Base-by-base conservation (phyloP, 78 protist genomes). In the Fonticula alba region DNA sequence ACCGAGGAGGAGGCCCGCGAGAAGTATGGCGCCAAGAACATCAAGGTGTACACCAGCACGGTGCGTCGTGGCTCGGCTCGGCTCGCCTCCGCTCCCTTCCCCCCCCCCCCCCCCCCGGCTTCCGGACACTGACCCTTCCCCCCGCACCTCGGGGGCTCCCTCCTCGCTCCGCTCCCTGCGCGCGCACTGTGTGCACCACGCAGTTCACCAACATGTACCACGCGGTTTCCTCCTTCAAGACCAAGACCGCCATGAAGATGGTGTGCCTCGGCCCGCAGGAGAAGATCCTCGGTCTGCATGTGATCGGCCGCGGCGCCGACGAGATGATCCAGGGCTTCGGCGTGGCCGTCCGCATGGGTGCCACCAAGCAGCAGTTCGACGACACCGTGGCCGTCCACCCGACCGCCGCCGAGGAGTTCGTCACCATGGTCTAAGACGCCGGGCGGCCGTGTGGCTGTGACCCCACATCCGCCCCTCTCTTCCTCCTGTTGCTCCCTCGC, bases 251-350 rank as follows among this genome's bases (percentile, higher is more conserved):
- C 32, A 84, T 87, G 87, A 84, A 84, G 80, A 65, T 87, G 13
- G 79, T 83, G 19, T 71, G 76, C 35, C 47, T 36, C 37, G 87
- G 84, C 15, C 31, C 27, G 33, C 80, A 79, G 40, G 38, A 53
- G 24, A 35, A 20, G 37, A 20, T 51, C 14, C 22, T 85, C 29
- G 95, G 95, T 31, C 36, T 84, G 52, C 91, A 88, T 57, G 53
- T 79, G 43, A 59, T 88, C 26, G 94, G 94, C 52, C 15, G 59
- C 14, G 89, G 81, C 22, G 65, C 82, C 10, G 94, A 82, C 69
- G 94, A 88, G 70, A 88, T 88, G 54, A 67, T 85, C 59, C 93
- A 86, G 70, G 94, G 94, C 53, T 80, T 84, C 56, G 83, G 74
- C 32, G 90, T 84, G 0, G 90, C 90, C 11, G 59, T 84, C 52